A percentile compares a stretch with the other conserved stretches of the same genome.
These are phyloP conservation scores for Salix brachista DNA, from an alignment of 345 rosid species.

Conservation along the genomic window DNA sequence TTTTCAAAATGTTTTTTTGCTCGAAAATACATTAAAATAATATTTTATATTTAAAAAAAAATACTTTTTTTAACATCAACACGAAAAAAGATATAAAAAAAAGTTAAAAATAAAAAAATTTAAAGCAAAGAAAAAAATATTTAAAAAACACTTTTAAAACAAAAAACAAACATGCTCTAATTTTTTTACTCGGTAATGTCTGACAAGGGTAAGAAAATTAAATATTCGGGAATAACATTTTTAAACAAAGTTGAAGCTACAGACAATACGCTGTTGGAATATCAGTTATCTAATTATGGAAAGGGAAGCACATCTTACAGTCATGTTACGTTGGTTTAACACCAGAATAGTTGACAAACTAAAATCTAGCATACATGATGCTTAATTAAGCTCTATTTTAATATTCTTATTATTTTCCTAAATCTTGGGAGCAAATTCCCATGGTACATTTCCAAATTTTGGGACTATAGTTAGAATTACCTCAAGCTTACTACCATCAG, in stretches of 20 bases:
- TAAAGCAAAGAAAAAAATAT: too few relatives aligned
- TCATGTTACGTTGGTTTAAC: neutral
- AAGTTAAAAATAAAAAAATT: too few relatives aligned
- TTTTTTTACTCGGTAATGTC: neutral
- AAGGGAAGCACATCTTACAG: neutral
- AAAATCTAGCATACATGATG: neutral
- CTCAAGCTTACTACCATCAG: conserved; percentile 94
- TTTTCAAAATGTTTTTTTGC: too few relatives aligned
- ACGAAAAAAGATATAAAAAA: too few relatives aligned
- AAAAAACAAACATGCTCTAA: too few relatives aligned
- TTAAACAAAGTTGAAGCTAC: neutral
- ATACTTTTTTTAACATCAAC: too few relatives aligned
- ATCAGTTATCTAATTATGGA: neutral
- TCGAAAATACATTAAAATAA: too few relatives aligned
- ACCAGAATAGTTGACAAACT: neutral
- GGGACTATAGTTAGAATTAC: conserved; percentile 29
- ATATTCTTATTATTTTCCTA: neutral
- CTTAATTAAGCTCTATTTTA: neutral
- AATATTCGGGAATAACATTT: neutral
- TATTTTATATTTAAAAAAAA: too few relatives aligned
- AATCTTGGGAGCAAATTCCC: neutral
- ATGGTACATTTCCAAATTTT: neutral
- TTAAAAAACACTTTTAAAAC: too few relatives aligned
- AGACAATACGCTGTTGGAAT: neutral
- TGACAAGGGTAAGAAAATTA: neutral